phyloP scores from a whole-genome alignment of 2,329 filamentous ascomycete genomes.

The Alternaria ethzedia region DNA sequence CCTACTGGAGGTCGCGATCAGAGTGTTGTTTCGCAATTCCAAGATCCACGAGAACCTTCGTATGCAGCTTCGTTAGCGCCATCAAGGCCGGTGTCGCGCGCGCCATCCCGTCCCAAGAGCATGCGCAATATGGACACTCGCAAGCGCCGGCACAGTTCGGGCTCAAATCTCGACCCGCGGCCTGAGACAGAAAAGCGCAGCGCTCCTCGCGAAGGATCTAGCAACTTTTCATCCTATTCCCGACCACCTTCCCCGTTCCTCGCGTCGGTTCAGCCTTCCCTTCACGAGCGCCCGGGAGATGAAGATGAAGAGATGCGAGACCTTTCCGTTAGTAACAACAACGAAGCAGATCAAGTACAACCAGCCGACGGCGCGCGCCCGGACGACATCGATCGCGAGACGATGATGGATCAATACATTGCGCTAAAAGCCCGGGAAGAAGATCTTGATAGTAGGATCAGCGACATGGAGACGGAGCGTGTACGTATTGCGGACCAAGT shows the following conservation, averaged over 20 bases:
- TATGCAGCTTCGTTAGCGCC: neutral
- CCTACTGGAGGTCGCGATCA: neutral
- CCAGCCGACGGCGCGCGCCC: neutral
- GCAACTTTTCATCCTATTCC: neutral
- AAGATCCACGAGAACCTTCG: neutral
- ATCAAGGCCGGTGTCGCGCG: neutral
- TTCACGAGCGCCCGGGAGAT: neutral
- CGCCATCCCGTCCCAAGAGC: neutral
- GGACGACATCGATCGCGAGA: neutral
- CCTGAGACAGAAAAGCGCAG: neutral
- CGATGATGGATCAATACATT: slow-evolving; percentile 7
- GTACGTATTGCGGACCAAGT: neutral
- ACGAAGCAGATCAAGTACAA: neutral
- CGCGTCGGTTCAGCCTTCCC: neutral
- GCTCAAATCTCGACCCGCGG: neutral
- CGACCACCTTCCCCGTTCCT: neutral
- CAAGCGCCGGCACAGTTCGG: neutral
- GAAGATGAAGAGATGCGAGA: neutral
- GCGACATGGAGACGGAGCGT: neutral
- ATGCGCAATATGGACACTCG: neutral
- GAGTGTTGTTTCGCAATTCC: neutral
- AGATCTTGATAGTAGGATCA: neutral
- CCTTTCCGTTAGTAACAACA: neutral
- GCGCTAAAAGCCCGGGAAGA: neutral
- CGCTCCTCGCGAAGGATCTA: neutral